Percentiles rank a stretch among this genome's conserved stretches.
Conservation (phyloP, 2,329 filamentous ascomycete genomes). For the Venturia carpophila region DNA sequence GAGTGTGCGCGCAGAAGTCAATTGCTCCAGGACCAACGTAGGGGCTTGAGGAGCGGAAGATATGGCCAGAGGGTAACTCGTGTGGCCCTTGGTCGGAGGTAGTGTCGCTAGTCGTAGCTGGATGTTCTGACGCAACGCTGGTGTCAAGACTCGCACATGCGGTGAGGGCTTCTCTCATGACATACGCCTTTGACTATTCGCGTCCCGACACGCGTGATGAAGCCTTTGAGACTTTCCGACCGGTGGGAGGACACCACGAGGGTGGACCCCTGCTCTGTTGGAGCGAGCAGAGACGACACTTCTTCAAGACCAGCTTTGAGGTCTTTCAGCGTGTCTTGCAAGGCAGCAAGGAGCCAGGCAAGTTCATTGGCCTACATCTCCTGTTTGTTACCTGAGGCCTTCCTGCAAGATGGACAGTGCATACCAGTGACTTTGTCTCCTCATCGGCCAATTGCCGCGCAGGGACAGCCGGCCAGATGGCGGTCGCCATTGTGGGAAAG, state of each 20-base stretch:
- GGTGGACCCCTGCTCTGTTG: conserved; percentile 76
- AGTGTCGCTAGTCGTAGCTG: conserved; percentile 68
- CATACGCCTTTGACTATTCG: conserved; percentile 81
- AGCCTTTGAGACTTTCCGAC: conserved; percentile 86
- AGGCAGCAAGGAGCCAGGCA: conserved; percentile 53
- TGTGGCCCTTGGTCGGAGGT: conserved; percentile 45
- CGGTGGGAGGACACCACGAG: conserved; percentile 80
- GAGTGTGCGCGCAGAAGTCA: conserved; percentile 64
- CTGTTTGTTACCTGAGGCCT: not conserved
- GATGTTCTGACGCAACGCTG: conserved; percentile 49
- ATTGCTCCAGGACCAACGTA: conserved; percentile 56
- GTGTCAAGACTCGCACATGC: not conserved
- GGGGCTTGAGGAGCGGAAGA: conserved; percentile 47
- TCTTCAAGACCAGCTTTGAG: conserved; percentile 71
- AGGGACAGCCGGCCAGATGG: conserved; percentile 52
- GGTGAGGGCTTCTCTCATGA: conserved; percentile 22
- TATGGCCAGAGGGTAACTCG: conserved; percentile 36
- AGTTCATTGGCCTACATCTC: conserved; percentile 46
- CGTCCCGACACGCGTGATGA: conserved; percentile 83
- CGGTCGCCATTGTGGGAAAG: conserved; percentile 46
- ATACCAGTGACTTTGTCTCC: conserved; percentile 47
- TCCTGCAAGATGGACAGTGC: conserved; percentile 5
- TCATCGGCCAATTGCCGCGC: conserved; percentile 43
- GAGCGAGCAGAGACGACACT: conserved; percentile 78
- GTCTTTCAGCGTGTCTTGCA: conserved; percentile 54